These are phyloP conservation scores for Thraustochytrium striatum DNA, from an alignment of 352 stramenopile genomes.

Conservation along the genomic window DNA sequence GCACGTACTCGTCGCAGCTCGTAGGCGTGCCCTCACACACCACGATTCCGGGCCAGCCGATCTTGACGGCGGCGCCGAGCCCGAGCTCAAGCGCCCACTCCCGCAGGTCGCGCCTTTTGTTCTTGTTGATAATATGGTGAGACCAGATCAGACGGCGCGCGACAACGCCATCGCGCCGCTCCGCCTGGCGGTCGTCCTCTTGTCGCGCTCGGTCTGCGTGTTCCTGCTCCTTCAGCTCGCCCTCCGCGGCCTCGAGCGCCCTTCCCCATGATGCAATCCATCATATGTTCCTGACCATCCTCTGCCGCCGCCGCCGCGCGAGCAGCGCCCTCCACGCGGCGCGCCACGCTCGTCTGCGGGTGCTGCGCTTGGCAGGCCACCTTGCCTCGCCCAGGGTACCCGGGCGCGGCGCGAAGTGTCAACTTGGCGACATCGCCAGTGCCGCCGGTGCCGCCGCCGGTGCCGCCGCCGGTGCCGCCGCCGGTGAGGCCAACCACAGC, in stretches of 20 bases:
- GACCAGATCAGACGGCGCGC: neutral
- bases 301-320: neutral
- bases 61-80: slow-evolving; percentile 70
- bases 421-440: neutral
- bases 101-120: slow-evolving; percentile 66
- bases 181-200: neutral
- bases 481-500: no score
- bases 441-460: neutral
- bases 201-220: neutral
- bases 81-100: slow-evolving; percentile 67
- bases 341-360: neutral
- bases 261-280: neutral
- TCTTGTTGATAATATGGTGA: slow-evolving; percentile 63
- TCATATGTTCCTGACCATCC: neutral
- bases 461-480: neutral
- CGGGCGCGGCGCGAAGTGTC: neutral
- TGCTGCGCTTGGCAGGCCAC: neutral
- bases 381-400: neutral
- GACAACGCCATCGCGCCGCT: neutral
- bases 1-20: slow-evolving; percentile 66
- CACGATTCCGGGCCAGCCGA: slow-evolving; percentile 72
- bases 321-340: neutral
- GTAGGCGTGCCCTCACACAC: slow-evolving; percentile 65
- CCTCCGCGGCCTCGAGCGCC: neutral
- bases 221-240: neutral